These are phyloP conservation scores for Cyclostephanos tholiformis DNA, from an alignment of 108 stramenopile genomes.

Conservation along the genomic window DNA sequence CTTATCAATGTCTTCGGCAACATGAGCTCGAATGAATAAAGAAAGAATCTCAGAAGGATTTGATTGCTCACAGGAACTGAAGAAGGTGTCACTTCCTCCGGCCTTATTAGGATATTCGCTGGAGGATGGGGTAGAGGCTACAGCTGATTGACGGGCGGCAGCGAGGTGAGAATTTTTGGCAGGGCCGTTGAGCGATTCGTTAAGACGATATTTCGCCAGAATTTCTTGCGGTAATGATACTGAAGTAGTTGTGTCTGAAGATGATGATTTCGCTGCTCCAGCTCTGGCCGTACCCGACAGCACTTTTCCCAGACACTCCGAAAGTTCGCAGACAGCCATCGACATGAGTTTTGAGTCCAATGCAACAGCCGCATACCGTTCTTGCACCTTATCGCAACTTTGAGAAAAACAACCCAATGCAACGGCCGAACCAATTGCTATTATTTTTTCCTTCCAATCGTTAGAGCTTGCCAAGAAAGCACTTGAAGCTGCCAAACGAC, in stretches of 20 bases:
- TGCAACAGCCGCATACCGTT: slow-evolving; percentile 22
- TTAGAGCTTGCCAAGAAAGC: slow-evolving; percentile 25
- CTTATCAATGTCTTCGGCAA: slow-evolving; percentile 1
- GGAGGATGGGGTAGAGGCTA: background rate
- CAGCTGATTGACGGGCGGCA: background rate
- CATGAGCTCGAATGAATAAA: slow-evolving; percentile 38
- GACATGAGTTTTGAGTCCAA: slow-evolving; percentile 50
- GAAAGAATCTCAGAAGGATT: slow-evolving; percentile 31
- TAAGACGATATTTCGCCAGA: slow-evolving; percentile 25
- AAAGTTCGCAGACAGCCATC: slow-evolving; percentile 34
- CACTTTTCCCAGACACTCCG: slow-evolving; percentile 21
- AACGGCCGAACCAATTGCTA: slow-evolving; percentile 45
- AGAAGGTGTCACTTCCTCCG: background rate
- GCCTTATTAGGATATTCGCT: background rate
- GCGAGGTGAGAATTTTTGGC: background rate
- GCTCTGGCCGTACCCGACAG: background rate
- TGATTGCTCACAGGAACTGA: slow-evolving; percentile 11
- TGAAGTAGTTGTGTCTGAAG: background rate
- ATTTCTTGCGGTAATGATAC: background rate
- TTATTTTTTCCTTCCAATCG: slow-evolving; percentile 26
- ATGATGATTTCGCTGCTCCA: background rate
- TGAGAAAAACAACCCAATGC: slow-evolving; percentile 21
- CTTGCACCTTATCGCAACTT: slow-evolving; percentile 3
- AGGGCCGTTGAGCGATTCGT: slow-evolving; percentile 19
- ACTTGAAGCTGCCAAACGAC: slow-evolving; percentile 32